Evolutionary conservation across 306 rosid genomes (phyloP), one percentile per base, ranked within the genome.

Genomic region (Pyrus pyrifolia): DNA sequence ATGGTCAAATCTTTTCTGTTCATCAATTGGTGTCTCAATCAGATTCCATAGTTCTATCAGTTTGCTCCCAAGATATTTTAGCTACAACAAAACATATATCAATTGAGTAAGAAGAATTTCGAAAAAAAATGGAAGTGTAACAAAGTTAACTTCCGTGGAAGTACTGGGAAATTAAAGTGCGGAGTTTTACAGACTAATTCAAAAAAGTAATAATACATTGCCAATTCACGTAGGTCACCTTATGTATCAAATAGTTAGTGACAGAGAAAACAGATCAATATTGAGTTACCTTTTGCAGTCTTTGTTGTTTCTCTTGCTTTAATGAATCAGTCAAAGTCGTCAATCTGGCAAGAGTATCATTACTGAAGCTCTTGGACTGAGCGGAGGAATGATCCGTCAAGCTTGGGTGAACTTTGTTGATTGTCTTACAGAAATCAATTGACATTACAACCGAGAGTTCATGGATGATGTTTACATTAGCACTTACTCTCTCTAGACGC

Each of bases 281-380:
- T 68, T 15, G 74, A 78, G 44, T 79, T 84, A 94, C 98, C 98
- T 91, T 94, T 64, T 82, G 87, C 25, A 90, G 84, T 88, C 95
- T 87, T 75, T 84, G 83, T 70, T 89, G 84, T 73, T 94, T 90
- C 73, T 89, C 90, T 74, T 85, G 89, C 87, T 83, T 89, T 45
- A 94, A 84, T 21, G 89, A 86, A 81, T 81, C 86, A 69, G 89
- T 86, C 63, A 81, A 81, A 68, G 87, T 92, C 2, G 91, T 86
- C 83, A 91, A 85, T 85, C 87, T 77, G 29, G 98, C 97, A 80
- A 91, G 93, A 67, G 97, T 90, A 61, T 89, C 93, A 14, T 94
- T 94, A 83, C 95, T 90, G 75, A 94, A 86, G 87, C 93, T 89
- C 84, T 82, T 87, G 23, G 30, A 80, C 22, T 78, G 81, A 70